Conservation (phyloP, 441 rosid species). For the Cnidoscolus chayamansa region DNA sequence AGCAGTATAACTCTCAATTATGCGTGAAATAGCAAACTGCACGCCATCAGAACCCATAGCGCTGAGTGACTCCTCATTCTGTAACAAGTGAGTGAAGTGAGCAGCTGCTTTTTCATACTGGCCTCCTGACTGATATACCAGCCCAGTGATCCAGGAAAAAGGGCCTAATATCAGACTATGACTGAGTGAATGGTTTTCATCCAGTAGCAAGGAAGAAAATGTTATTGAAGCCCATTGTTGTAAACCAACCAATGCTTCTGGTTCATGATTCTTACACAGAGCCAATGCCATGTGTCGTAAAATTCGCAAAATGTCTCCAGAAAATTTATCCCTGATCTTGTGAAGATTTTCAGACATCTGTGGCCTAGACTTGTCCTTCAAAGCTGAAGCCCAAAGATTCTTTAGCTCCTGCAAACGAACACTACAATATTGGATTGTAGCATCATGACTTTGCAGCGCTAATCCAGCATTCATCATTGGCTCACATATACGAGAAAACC, state of each 20-base stretch:
- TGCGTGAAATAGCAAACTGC: slow-evolving; percentile 80
- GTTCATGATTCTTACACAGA: slow-evolving; percentile 68
- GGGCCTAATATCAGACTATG: slow-evolving; percentile 39
- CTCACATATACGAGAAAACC: slow-evolving; percentile 98
- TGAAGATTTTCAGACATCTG: slow-evolving; percentile 60
- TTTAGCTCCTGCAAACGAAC: slow-evolving; percentile 84
- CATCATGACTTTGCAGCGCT: slow-evolving; percentile 87
- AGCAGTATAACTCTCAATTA: slow-evolving; percentile 88
- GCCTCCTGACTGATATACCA: slow-evolving; percentile 84
- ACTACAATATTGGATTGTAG: slow-evolving; percentile 79
- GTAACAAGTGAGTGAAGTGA: slow-evolving; percentile 73
- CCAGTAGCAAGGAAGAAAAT: slow-evolving; percentile 69
- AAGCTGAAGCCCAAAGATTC: slow-evolving; percentile 46
- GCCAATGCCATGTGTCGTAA: slow-evolving; percentile 75
- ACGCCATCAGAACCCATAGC: slow-evolving; percentile 88
- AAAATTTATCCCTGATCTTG: slow-evolving; percentile 47
- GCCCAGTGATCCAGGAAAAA: slow-evolving; percentile 83
- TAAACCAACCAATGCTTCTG: slow-evolving; percentile 78
- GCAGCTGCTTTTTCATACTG: slow-evolving; percentile 89
- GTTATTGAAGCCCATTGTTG: slow-evolving; percentile 73
- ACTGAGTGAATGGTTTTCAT: slow-evolving; percentile 52
- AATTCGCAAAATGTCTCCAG: slow-evolving; percentile 69
- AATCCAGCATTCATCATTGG: slow-evolving; percentile 99
- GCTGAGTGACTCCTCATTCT: slow-evolving; percentile 73
- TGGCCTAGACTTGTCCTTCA: slow-evolving; percentile 67